A percentile compares a stretch with the other conserved stretches of the same genome.
These are phyloP conservation scores for Lippia alba DNA, from an alignment of 305 asterid genomes.

Conservation along the genomic window DNA sequence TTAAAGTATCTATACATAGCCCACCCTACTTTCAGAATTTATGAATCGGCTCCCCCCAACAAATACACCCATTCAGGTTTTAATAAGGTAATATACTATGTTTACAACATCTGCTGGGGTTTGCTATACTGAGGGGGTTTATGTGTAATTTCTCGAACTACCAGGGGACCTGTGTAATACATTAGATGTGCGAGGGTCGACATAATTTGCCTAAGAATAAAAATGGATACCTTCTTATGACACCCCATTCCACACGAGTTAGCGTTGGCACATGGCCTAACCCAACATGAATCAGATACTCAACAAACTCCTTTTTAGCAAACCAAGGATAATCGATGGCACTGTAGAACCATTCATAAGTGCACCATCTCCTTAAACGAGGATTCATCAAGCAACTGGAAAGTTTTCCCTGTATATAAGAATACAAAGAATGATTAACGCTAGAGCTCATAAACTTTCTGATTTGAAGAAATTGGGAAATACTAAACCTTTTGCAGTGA, in stretches of 20 bases:
- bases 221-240: conserved; percentile 77
- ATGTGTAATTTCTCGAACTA: too few species aligned
- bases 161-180: too few species aligned
- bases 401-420: conserved; percentile 57
- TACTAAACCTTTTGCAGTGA: conserved; percentile 60
- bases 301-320: conserved; percentile 91
- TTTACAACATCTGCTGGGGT: too few species aligned
- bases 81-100: too few species aligned
- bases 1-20: too few species aligned
- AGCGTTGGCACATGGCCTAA: conserved; percentile 87
- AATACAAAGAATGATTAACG: conserved; percentile 25
- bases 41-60: too few species aligned
- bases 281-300: conserved; percentile 86
- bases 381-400: conserved; percentile 66
- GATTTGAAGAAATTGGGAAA: conserved; percentile 28
- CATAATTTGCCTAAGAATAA: too few species aligned
- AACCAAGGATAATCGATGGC: conserved; percentile 99
- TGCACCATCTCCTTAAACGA: conserved; percentile 82
- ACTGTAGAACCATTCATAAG: conserved; percentile 94
- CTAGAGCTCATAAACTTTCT: conserved; percentile 12
- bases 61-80: too few species aligned
- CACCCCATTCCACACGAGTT: conserved; percentile 96
- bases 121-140: too few species aligned
- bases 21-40: too few species aligned
- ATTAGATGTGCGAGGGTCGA: too few species aligned